Evolutionary conservation across 345 rosid species (phyloP).

Genomic region (Clausena lansium): DNA sequence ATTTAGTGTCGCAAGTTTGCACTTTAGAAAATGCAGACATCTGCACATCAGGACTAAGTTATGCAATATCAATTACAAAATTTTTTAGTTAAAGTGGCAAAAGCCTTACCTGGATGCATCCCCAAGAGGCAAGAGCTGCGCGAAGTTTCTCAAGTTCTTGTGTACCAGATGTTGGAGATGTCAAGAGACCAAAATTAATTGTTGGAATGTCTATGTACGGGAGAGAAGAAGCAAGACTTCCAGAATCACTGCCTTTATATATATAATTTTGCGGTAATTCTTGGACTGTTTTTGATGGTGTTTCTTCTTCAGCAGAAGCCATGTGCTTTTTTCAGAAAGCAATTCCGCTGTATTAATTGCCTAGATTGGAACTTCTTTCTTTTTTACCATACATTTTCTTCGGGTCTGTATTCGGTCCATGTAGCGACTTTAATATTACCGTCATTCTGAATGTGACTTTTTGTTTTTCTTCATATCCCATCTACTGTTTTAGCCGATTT

Average conservation of each 20-base stretch:
- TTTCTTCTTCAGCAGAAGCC: background rate
- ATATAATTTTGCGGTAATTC: slow-evolving; percentile 48
- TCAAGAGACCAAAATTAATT: slow-evolving; percentile 54
- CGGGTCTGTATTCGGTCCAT: too few species aligned
- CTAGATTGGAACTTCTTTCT: background rate
- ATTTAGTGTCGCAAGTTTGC: too few species aligned
- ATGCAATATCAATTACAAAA: too few species aligned
- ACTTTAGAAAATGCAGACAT: too few species aligned
- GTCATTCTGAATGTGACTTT: too few species aligned
- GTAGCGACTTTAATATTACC: too few species aligned
- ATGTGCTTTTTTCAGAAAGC: background rate
- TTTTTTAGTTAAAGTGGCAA: background rate
- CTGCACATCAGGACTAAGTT: too few species aligned
- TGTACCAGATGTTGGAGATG: slow-evolving; percentile 34
- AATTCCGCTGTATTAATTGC: background rate
- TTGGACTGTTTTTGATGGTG: background rate
- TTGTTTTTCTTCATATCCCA: too few species aligned
- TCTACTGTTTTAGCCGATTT: too few species aligned
- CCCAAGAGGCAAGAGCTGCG: slow-evolving; percentile 55
- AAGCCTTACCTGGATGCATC: slow-evolving; percentile 68
- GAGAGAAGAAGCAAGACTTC: slow-evolving; percentile 24
- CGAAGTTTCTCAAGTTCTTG: slow-evolving; percentile 52
- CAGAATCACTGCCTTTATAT: slow-evolving; percentile 23
- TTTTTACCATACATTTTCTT: too few species aligned
- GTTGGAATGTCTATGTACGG: slow-evolving; percentile 48